These are phyloP conservation scores for Penicillium ucsense DNA, from an alignment of 495 filamentous ascomycete species.

Conservation along the genomic window DNA sequence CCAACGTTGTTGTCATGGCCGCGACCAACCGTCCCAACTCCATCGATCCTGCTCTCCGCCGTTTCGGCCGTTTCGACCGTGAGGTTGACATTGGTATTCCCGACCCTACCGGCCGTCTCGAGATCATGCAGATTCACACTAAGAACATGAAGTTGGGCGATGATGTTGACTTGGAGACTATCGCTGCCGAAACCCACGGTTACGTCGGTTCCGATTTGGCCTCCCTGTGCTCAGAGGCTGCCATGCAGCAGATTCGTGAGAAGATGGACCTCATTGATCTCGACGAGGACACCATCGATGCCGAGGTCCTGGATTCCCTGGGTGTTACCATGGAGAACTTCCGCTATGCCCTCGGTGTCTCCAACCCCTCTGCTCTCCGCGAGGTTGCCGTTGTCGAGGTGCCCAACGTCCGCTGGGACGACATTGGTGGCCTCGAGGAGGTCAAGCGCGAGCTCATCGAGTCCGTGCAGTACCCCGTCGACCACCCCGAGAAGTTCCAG, in stretches of 20 bases:
- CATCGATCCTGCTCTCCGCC: slow-evolving; percentile 87
- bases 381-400: slow-evolving; percentile 99
- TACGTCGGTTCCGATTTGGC: slow-evolving; percentile 98
- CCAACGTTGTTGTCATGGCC: slow-evolving; percentile 97
- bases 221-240: slow-evolving; percentile 97
- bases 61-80: slow-evolving; percentile 95
- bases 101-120: slow-evolving; percentile 94
- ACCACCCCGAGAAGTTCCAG: slow-evolving; percentile 99
- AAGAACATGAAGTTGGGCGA: slow-evolving; percentile 99
- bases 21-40: slow-evolving; percentile 96
- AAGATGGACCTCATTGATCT: slow-evolving; percentile 99
- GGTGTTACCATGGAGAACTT: slow-evolving; percentile 99
- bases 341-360: slow-evolving; percentile 93
- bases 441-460: slow-evolving; percentile 99
- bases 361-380: slow-evolving; percentile 96
- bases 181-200: slow-evolving; percentile 96
- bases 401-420: slow-evolving; percentile 98
- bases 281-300: slow-evolving; percentile 97
- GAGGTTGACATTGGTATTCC: slow-evolving; percentile 98
- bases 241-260: slow-evolving; percentile 99
- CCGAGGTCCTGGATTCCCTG: slow-evolving; percentile 93
- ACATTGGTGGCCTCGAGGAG: slow-evolving; percentile 94
- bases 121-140: slow-evolving; percentile 97
- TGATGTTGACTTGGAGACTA: slow-evolving; percentile 93
- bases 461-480: slow-evolving; percentile 97